Evolutionary conservation across 2,329 filamentous ascomycete genomes (phyloP).

Genomic region (Penicillium sp.): DNA sequence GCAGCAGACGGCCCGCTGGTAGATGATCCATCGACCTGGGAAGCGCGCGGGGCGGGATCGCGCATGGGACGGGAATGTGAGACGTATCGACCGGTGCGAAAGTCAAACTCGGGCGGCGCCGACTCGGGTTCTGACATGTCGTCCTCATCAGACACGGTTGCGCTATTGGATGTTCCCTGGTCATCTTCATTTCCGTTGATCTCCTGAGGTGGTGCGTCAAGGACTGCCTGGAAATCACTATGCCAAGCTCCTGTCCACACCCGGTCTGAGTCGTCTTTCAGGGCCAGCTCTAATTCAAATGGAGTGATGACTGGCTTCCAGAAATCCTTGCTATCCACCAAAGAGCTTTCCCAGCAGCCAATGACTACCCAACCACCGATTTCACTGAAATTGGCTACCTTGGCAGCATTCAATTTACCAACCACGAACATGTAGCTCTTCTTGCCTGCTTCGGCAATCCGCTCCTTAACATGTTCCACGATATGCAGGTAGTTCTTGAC

Average conservation of each 20-base stretch:
- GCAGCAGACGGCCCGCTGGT: conserved; percentile 29
- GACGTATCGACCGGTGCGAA: conserved; percentile 80
- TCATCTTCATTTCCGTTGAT: conserved; percentile 24
- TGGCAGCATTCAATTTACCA: conserved; percentile 91
- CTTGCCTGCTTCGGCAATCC: conserved; percentile 78
- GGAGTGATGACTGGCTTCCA: conserved; percentile 91
- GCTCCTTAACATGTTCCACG: conserved; percentile 67
- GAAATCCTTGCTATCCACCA: conserved; percentile 86
- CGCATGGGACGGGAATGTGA: conserved; percentile 62
- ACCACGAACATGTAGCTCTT: conserved; percentile 97
- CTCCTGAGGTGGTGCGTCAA: conserved; percentile 39
- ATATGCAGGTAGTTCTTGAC: conserved; percentile 86
- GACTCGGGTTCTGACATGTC: conserved; percentile 69
- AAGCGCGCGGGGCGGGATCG: conserved; percentile 35
- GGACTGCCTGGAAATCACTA: conserved; percentile 74
- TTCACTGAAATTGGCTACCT: conserved; percentile 94
- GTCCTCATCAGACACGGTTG: conserved; percentile 42
- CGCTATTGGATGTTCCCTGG: conserved; percentile 25
- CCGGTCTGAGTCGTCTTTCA: conserved; percentile 71
- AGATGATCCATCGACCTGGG: conserved; percentile 24
- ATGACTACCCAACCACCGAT: conserved; percentile 96
- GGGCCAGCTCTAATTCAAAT: conserved; percentile 79
- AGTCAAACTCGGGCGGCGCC: conserved; percentile 81
- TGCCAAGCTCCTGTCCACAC: conserved; percentile 88
- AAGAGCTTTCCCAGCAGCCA: conserved; percentile 94